Evolutionary conservation across 2,329 filamentous ascomycete genomes (phyloP).

Genomic region (Trichoderma arundinaceum): DNA sequence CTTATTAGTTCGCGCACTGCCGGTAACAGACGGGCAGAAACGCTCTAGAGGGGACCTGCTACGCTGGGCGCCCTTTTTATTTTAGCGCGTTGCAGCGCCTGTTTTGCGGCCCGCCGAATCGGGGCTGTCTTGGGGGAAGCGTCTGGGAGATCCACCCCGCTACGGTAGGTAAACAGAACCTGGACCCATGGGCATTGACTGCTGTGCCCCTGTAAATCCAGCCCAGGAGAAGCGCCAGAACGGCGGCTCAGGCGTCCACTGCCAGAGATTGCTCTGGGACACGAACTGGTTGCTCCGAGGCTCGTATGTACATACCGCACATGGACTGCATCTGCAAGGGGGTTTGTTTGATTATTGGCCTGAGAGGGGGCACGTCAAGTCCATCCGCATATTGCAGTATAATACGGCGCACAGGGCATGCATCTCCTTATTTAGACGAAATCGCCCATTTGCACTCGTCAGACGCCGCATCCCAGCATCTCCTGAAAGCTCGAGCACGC

Average conservation of each 20-base stretch:
- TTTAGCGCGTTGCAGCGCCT: slow-evolving; percentile 2
- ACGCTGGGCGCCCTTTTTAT: slow-evolving; percentile 7
- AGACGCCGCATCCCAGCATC: not conserved
- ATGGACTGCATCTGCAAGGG: no score
- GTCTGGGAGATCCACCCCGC: not conserved
- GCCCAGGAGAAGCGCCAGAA: not conserved
- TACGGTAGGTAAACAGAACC: not conserved
- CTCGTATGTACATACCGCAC: no score
- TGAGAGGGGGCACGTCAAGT: not conserved
- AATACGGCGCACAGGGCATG: slow-evolving; percentile 7
- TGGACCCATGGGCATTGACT: not conserved
- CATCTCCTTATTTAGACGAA: slow-evolving; percentile 19
- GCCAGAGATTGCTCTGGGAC: not conserved
- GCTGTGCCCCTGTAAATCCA: not conserved
- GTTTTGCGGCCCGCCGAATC: not conserved
- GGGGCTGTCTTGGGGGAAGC: not conserved
- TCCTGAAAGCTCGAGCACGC: not conserved
- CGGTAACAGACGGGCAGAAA: slow-evolving; percentile 3
- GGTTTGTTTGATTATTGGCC: no score
- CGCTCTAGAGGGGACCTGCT: not conserved
- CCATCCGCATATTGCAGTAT: not conserved
- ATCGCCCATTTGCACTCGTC: not conserved
- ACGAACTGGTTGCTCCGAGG: not conserved
- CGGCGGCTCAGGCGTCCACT: no score
- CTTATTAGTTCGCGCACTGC: not conserved